Evolutionary conservation across 306 rosid genomes (phyloP), one percentile per base, ranked within the genome.

Genomic region (Lagenaria siceraria): DNA sequence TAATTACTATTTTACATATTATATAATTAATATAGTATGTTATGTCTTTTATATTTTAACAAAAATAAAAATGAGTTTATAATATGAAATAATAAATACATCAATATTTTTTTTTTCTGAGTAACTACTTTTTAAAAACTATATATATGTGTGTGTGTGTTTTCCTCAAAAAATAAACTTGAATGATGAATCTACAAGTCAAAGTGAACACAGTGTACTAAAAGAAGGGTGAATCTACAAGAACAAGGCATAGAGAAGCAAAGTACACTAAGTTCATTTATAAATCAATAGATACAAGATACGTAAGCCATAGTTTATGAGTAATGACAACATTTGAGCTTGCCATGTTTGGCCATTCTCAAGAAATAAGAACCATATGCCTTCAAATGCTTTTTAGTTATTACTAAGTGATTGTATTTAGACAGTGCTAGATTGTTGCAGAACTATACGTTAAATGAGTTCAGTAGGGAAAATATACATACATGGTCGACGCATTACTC

Each of bases 401-500:
- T 19, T 18, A 31, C 71, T 8, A 9, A 40, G 25, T 19, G 36
- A 63, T 31, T 33, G 0, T 63, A 18, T 33, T 33, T 17, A 25
- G 65, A 59, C n/a, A 29, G 40, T 56, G 31, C 46, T 19, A 64
- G 27, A 64, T 33, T 63, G 7, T 35, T 17, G 74, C 31, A 36
- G 29, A 36, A 22, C 2, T 27, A 69, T 14, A 48, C 52, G 24
- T 42, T 35, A 70, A 43, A 51, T 25, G 76, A 48, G 55, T 21
- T 15, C 18, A 46, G 46, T 2, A 48, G 25, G 17, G 18, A 73
- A 73, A 14, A 25, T 51, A 29, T 73, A 73, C 61, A 29, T 73
- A 73, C 46, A 73, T 73, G 27, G 13, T 51, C 2, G 38, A 19
- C 18, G 11, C 7, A 15, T 76, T 78, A 90, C 71, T 82, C 78